Evolutionary conservation across 106 monocot species (phyloP), one percentile per base, ranked within the genome.

Genomic region (Dioscorea alata): DNA sequence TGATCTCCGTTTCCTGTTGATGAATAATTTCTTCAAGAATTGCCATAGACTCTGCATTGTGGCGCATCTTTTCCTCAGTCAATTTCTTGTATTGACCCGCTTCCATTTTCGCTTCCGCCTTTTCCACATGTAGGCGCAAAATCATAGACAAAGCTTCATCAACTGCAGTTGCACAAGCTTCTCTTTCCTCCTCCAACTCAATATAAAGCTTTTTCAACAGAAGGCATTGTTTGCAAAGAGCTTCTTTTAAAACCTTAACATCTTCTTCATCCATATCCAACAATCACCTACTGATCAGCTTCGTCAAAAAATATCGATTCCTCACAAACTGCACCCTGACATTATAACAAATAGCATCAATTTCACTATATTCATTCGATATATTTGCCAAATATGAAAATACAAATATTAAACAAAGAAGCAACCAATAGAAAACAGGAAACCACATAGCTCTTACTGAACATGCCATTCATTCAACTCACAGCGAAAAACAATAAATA

Each of bases 101-200:
- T 82, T 92, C 88, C 85, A 87, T 80, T 63, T 80, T 88, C 67
- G 80, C 88, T 52, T 63, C 59, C 33, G 91, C 82, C 66, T 85
- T 88, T 75, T 92, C 85, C 72, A 63, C 80, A 75, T 90, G 90
- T n/a, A 94, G 82, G 12, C 90, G 90, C 50, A 82, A 54, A 60
- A 94, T 94, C 94, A 94, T 94, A 10, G 87, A 80, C 16, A 94
- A 67, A 50, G 90, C 86, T 74, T 93, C 92, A 18, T 75, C 69
- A 14, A 71, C 80, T 58, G 88, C 88, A 50, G 83, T 78, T 23
- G 88, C 73, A 16, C 85, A 82, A 69, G 92, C 92, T 68, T 83
- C 70, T 60, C 92, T 73, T 85, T 92, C 91, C 73, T 85, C 88
- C 52, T 92, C 91, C 12, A 92, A 80, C 63, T 92, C 91, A 25